Base-by-base conservation (phyloP, 768 basidiomycete genomes). In the Suillus discolor region DNA sequence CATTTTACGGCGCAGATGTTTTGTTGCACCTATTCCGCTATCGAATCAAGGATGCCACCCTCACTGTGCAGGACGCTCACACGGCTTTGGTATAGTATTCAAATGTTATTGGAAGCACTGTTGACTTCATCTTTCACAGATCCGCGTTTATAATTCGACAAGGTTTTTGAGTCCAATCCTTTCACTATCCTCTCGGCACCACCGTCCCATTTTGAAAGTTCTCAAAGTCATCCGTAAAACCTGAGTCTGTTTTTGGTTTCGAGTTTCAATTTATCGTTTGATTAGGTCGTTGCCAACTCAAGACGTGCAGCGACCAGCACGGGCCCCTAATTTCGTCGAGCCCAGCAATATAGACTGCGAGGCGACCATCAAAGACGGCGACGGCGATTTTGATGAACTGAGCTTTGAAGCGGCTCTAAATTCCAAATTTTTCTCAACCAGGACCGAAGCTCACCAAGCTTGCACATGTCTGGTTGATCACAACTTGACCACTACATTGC, bases 1-100 rank as follows among this genome's bases (percentile, higher is more conserved):
- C 89, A 0, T 86, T 96, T 62, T 96, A 94, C 71, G 89, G 86
- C 1, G 81, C 91, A 12, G 94, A 96, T 73, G 76, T 96, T n/a
- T 72, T 90, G 39, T 74, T 94, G 71, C 86, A 94, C 6, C 77
- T 92, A 74, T 73, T 91, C 68, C 81, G 89, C 31, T 87, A 85
- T 71, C 83, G 91, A 51, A 84, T 94, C 76, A 92, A 91, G 70
- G 92, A 94, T 61, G 94, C 94, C 0, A 78, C 34, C 0, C 77
- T 95, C 6, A 82, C 85, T 0, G 86, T 91, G 0, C 75, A 88
- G 0, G 88, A 87, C 63, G 76, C 81, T 6, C 82, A 85, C 28
- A 88, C 94, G 87, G 95, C 93, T 0, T 73, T 94, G 34, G 92
- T 93, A 68, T 66, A 84, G 74, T 5, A 6, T 28, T 20, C 4